A percentile compares a stretch with the other conserved stretches of the same genome.
Evolutionary conservation across 2,329 filamentous ascomycete species (phyloP).

Genomic region (Coniella lustricola): DNA sequence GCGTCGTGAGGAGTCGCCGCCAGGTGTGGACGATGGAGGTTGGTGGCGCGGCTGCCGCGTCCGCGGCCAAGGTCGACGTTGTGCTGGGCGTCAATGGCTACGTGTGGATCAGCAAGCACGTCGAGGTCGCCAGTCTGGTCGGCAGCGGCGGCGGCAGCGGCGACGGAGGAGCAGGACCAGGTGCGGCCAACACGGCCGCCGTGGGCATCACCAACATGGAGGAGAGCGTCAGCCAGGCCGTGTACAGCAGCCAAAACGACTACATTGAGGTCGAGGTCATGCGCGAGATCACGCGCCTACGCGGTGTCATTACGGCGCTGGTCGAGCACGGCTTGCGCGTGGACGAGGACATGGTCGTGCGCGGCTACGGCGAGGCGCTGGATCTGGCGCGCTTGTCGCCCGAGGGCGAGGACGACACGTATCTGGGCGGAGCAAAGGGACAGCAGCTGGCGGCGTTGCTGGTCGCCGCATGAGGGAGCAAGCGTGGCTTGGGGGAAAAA

Average conservation of each 20-base stretch:
- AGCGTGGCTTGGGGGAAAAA: too few relatives aligned
- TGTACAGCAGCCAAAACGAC: constrained; percentile 96
- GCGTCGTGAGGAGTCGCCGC: constrained; percentile 74
- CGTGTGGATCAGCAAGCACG: constrained; percentile 87
- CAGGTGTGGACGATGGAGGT: constrained; percentile 79
- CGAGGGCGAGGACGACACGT: constrained; percentile 49
- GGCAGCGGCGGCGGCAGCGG: constrained; percentile 37
- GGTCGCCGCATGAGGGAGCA: constrained; percentile 19
- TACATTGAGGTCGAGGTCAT: constrained; percentile 68
- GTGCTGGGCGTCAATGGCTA: constrained; percentile 94
- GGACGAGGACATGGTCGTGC: constrained; percentile 82
- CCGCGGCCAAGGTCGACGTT: constrained; percentile 67
- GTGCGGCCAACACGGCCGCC: too few relatives aligned
- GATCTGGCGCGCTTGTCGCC: constrained; percentile 61
- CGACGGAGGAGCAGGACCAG: too few relatives aligned
- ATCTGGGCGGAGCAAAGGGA: constrained; percentile 52
- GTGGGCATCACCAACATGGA: constrained; percentile 80
- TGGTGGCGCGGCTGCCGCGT: constrained; percentile 25
- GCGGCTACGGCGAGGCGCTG: constrained; percentile 73
- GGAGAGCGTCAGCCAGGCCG: constrained; percentile 74
- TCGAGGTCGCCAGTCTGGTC: constrained; percentile 48
- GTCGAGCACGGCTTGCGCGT: constrained; percentile 77
- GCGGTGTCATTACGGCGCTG: constrained; percentile 73
- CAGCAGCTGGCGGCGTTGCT: constrained; percentile 40
- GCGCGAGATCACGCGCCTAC: constrained; percentile 79